These are phyloP conservation scores for Hordeum vulgare DNA, from an alignment of 176 grass and related monocot genomes.

Conservation along the genomic window MorexV3_pseudomolecules_assembly NC_058523.1:472154811-472155310, in stretches of 20 bases:
- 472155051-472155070: slow-evolving; percentile 57
- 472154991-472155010: slow-evolving; percentile 39
- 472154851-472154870: slow-evolving; percentile 27
- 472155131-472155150: slow-evolving; percentile 63
- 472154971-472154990: slow-evolving; percentile 52
- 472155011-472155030: slow-evolving; percentile 39
- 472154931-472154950: slow-evolving; percentile 28
- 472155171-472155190: slow-evolving; percentile 61
- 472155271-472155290: slow-evolving; percentile 63
- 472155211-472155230: slow-evolving; percentile 42
- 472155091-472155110: slow-evolving; percentile 58
- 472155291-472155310: slow-evolving; percentile 35
- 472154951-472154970: slow-evolving; percentile 28
- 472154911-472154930: neutral
- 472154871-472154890: neutral
- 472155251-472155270: slow-evolving; percentile 70
- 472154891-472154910: neutral
- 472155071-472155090: slow-evolving; percentile 47
- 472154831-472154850: slow-evolving; percentile 45
- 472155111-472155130: slow-evolving; percentile 57
- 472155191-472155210: slow-evolving; percentile 60
- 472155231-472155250: slow-evolving; percentile 81
- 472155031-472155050: slow-evolving; percentile 45
- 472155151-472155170: slow-evolving; percentile 66
- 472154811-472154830: slow-evolving; percentile 46